Percentiles rank a stretch among this genome's conserved stretches.
These are phyloP conservation scores for Mariannaea sp. DNA, from an alignment of 2,329 filamentous ascomycete species.

Conservation along the genomic window DNA sequence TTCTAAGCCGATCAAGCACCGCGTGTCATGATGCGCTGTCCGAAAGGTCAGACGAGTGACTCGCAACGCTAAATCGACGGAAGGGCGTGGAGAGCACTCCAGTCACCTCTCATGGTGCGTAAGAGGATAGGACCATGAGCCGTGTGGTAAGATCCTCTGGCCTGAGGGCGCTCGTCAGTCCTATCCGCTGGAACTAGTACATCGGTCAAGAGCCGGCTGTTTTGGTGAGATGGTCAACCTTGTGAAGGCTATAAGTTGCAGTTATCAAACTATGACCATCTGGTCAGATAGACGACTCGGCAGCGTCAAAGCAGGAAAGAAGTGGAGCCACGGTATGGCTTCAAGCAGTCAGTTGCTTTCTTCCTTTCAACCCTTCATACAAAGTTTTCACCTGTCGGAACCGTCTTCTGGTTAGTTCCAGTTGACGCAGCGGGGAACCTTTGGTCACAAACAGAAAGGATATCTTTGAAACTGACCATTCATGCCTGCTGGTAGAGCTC, in stretches of 20 bases:
- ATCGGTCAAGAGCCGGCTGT: conserved; percentile 54
- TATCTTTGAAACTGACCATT: conserved; percentile 43
- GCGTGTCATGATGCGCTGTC: conserved; percentile 46
- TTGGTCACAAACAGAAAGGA: conserved; percentile 57
- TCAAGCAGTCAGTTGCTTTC: conserved; percentile 54
- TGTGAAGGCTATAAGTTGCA: conserved; percentile 17
- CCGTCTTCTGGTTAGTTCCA: conserved; percentile 41
- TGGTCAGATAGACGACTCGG: conserved; percentile 31
- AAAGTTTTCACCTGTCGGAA: conserved; percentile 50
- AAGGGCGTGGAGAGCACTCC: conserved; percentile 58
- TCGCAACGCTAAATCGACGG: conserved; percentile 45
- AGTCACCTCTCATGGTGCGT: conserved; percentile 59
- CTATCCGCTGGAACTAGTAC: conserved; percentile 66
- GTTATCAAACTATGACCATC: conserved; percentile 28
- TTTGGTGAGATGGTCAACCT: conserved; percentile 41
- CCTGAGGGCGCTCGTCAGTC: conserved; percentile 76
- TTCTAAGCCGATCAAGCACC: conserved; percentile 59
- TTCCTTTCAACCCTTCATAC: conserved; percentile 40
- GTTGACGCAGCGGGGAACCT: conserved; percentile 45
- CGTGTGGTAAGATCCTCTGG: conserved; percentile 74
- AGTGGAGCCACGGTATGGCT: conserved; percentile 53
- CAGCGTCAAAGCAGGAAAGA: conserved; percentile 28
- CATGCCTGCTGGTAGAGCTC: conserved; percentile 48
- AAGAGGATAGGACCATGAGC: conserved; percentile 74
- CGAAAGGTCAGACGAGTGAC: conserved; percentile 55